Evolutionary conservation across 2,329 filamentous ascomycete species (phyloP), one percentile per base, ranked within the genome.

Genomic region (Fusarium siculi): DNA sequence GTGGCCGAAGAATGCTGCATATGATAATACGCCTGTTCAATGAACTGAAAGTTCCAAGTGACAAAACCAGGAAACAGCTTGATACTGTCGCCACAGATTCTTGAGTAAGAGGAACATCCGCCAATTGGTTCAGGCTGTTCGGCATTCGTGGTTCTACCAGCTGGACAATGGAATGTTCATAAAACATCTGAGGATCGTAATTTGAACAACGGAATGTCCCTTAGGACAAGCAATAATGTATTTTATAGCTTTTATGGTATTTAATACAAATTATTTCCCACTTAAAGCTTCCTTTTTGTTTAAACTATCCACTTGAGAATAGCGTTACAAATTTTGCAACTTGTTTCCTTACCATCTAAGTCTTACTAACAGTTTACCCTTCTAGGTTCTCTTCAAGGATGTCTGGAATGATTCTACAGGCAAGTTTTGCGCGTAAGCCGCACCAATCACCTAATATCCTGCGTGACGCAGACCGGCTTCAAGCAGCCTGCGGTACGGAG

Each of bases 21-120:
- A 6, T 15, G 5, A 12, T 12, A 0, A 32, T 3, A 5, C 4
- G 7, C 9, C 3, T n/a, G 28, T 32, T 49, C 28, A 18, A 7
- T 9, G n/a, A 15, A 28, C 18, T 23, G 3, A 16, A 23, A 16
- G 3, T 15, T 16, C 5, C 1, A 42, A 42, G 14, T 5, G 1
- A n/a, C 9, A 23, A 1, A 32, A 32, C 32, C 4, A 5, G 18
- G 1, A 21, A 28, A 46, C 3, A 10, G 3, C 18, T 15, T 7
- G 2, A 18, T 18, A 2, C 0, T 8, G 2, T 4, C 7, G 1
- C 7, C 15, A 52, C 16, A 52, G 16, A 9, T 2, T 4, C 0
- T 10, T 25, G 4, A 36, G 4, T 11, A 7, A 8, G 0, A 2
- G 19, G 11, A 34, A 14, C n/a, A 25, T 2, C 2, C 2, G 4